Percentiles rank a stretch among this genome's conserved stretches.
phyloP scores from a whole-genome alignment of 768 basidiomycete genomes.

The Kondoa malvinella region DNA sequence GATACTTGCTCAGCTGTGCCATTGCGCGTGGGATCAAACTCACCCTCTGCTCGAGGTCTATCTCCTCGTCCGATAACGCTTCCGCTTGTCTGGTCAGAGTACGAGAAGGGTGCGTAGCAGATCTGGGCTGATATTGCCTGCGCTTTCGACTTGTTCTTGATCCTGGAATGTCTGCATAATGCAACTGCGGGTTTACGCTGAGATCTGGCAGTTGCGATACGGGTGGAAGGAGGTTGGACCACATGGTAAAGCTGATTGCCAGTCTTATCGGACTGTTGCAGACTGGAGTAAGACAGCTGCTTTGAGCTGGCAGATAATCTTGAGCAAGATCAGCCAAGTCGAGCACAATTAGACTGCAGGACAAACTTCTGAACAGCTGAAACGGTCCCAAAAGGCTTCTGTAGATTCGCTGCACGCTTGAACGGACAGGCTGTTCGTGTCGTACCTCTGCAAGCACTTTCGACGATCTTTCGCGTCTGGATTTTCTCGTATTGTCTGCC shows the following conservation, averaged over 20 bases:
- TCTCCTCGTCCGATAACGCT: neutral
- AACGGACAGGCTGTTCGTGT: too few species aligned
- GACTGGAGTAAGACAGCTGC: neutral
- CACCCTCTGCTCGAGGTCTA: slow-evolving; percentile 2
- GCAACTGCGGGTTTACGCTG: neutral
- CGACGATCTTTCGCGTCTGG: too few species aligned
- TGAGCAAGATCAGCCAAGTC: too few species aligned
- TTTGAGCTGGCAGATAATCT: neutral
- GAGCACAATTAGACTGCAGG: too few species aligned
- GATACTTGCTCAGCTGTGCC: too few species aligned
- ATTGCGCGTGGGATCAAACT: neutral
- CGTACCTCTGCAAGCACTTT: too few species aligned
- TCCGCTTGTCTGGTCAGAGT: neutral
- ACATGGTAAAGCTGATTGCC: too few species aligned
- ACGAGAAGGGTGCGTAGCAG: neutral
- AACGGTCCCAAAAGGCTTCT: too few species aligned
- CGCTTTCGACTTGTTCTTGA: neutral
- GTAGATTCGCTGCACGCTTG: too few species aligned
- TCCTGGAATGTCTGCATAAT: neutral
- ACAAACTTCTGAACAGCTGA: too few species aligned
- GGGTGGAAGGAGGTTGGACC: neutral
- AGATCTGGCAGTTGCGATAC: neutral
- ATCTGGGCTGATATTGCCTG: neutral
- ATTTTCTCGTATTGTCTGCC: too few species aligned
- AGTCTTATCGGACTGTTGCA: too few species aligned